Percentiles rank a stretch among this genome's conserved stretches.
Conservation (phyloP, 768 basidiomycete species). For the Hypholoma sublateritium region DNA sequence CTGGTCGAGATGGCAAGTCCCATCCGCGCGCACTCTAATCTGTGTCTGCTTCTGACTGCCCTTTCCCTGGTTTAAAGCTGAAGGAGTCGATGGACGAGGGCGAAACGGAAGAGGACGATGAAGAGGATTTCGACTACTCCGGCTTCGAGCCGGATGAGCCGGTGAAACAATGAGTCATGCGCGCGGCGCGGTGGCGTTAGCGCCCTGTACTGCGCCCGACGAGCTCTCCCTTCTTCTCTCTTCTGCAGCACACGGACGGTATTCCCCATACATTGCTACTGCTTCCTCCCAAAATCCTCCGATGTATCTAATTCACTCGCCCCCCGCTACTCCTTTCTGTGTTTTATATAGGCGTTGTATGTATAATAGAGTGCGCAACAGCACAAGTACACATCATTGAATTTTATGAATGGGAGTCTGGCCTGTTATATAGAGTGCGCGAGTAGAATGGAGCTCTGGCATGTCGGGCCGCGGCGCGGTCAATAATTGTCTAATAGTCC, state of each 20-base stretch:
- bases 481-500: no score
- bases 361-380: no score
- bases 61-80: constrained; percentile 57
- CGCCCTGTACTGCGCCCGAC: not conserved
- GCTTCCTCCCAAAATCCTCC: not conserved
- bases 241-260: not conserved
- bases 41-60: not conserved
- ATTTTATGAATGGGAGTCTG: no score
- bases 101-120: constrained; percentile 53
- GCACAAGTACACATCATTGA: no score
- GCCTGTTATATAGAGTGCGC: not conserved
- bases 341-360: no score
- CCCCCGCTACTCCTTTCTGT: no score
- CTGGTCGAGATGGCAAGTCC: constrained; percentile 83
- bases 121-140: constrained; percentile 52
- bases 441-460: no score
- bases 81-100: constrained; percentile 83
- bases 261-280: not conserved
- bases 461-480: no score
- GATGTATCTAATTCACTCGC: no score
- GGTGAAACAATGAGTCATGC: not conserved
- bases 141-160: constrained; percentile 10
- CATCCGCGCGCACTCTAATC: not conserved
- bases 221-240: not conserved
- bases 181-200: not conserved